Conservation (phyloP, 108 stramenopile genomes). For the Stephanodiscus triporus region DNA sequence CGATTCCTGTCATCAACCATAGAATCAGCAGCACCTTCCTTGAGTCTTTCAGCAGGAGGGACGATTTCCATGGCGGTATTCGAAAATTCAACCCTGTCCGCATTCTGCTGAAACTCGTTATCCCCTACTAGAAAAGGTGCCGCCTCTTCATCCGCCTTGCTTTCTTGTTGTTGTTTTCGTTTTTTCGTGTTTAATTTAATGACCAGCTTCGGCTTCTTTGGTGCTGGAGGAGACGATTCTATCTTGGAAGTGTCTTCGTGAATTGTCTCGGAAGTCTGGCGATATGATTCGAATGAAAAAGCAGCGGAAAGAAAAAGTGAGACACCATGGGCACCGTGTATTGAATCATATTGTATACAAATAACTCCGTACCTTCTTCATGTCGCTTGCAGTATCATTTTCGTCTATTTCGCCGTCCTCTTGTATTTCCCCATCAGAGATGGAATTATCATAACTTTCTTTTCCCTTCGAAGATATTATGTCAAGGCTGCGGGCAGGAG, state of each 20-base stretch:
- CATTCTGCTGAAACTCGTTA: conserved; percentile 20
- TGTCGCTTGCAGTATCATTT: background rate
- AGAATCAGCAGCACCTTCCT: conserved; percentile 8
- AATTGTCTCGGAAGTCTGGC: background rate
- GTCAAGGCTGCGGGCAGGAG: background rate
- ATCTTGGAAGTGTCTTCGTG: background rate
- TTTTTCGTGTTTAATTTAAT: conserved; percentile 50
- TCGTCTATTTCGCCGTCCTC: conserved; percentile 14
- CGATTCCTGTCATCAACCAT: conserved; percentile 19
- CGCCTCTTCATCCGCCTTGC: background rate
- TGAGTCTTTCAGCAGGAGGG: conserved; percentile 11
- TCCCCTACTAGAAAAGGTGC: conserved; percentile 8
- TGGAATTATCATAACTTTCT: conserved; percentile 8
- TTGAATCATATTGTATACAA: too few relatives aligned
- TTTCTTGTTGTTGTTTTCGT: background rate
- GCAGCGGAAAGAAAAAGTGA: background rate
- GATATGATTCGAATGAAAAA: too few relatives aligned
- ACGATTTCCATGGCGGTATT: background rate
- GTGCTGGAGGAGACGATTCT: background rate
- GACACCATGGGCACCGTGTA: background rate
- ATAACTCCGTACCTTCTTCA: background rate
- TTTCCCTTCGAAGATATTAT: background rate
- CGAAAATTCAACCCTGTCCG: conserved; percentile 14
- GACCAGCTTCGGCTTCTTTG: conserved; percentile 45
- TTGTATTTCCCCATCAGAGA: conserved; percentile 35